Base-by-base conservation (phyloP, 2,329 filamentous ascomycete species). In the Diaporthe citrichinensis region DNA sequence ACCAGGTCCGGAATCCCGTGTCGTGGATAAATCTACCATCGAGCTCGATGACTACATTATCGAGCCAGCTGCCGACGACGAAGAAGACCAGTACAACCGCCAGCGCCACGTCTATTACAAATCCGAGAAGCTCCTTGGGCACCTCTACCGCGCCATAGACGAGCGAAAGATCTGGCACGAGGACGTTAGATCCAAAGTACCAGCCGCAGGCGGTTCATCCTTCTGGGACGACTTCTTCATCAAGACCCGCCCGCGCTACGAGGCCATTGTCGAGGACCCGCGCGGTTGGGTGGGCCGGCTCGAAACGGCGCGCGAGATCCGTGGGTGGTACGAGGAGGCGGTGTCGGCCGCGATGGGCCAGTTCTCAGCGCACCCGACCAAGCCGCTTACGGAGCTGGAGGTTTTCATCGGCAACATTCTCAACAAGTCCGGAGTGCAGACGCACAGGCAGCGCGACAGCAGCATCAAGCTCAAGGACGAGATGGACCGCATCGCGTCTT, bases 81-180 rank as follows among this genome's bases (percentile, higher is more conserved):
- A 90, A 8, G 86, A 88, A 5, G 85, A 88, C n/a, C 83, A 86
- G 12, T 84, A 86, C 4, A 83, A 84, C 1, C 85, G 85, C 0
- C 84, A 86, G 0, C 83, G 78, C 7, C 85, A 87, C 36, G 82
- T 84, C 4, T 96, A 92, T 80, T 96, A 97, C 81, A 83, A 83
- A 44, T 95, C 93, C 2, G 79, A 90, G 0, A 95, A 94, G 78
- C 86, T 93, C 0, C 87, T 97, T 0, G 95, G 95, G 0, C 83
- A 87, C 6, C 85, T 97, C 0, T 97, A 94, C 80, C 90, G 94
- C 2, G 89, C 88, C 0, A 92, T 97, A 15, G 91, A 97, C 78
- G 94, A 97, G 82, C 87, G 87, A 61, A 87, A 88, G 71, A 93
- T 96, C 58, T 93, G 92, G 86, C 79, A 83, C 12, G 81, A 88